Conservation (phyloP, 495 filamentous ascomycete species). For the Platismatia glauca region DNA sequence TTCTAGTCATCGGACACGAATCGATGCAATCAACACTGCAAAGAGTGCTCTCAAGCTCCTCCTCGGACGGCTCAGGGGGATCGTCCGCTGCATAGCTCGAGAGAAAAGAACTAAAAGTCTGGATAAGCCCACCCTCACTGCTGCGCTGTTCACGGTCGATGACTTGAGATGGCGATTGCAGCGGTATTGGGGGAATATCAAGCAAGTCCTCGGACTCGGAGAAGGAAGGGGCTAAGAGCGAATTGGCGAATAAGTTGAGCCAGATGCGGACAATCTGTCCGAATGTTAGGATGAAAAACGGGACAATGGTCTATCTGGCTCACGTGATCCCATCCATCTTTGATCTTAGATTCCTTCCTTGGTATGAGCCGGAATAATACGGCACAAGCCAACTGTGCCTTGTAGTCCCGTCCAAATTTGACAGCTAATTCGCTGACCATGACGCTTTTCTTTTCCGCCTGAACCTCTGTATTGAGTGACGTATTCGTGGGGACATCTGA, state of each 20-base stretch:
- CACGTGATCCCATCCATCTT: constrained; percentile 75
- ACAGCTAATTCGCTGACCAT: constrained; percentile 99
- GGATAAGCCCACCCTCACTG: constrained; percentile 76
- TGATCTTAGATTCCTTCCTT: constrained; percentile 69
- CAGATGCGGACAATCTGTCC: constrained; percentile 75
- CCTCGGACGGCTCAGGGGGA: constrained; percentile 92
- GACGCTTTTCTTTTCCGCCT: constrained; percentile 81
- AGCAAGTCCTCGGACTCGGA: constrained; percentile 58
- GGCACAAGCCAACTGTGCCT: constrained; percentile 85
- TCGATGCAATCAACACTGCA: constrained; percentile 92
- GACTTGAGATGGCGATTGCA: constrained; percentile 85
- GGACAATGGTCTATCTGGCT: constrained; percentile 28
- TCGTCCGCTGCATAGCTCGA: constrained; percentile 98
- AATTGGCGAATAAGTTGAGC: constrained; percentile 94
- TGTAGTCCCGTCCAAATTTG: constrained; percentile 88
- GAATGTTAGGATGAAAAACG: constrained; percentile 16
- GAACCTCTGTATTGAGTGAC: constrained; percentile 88
- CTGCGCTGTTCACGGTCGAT: constrained; percentile 76
- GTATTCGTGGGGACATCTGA: constrained; percentile 70
- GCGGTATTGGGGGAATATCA: constrained; percentile 72
- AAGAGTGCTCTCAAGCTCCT: constrained; percentile 91
- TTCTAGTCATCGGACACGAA: constrained; percentile 72
- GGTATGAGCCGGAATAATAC: constrained; percentile 85
- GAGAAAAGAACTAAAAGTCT: constrained; percentile 88
- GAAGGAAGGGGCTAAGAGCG: constrained; percentile 79